A percentile compares a stretch with the other conserved stretches of the same genome.
phyloP scores from a whole-genome alignment of 495 filamentous ascomycete species.

The Rhypophila decipiens region DNA sequence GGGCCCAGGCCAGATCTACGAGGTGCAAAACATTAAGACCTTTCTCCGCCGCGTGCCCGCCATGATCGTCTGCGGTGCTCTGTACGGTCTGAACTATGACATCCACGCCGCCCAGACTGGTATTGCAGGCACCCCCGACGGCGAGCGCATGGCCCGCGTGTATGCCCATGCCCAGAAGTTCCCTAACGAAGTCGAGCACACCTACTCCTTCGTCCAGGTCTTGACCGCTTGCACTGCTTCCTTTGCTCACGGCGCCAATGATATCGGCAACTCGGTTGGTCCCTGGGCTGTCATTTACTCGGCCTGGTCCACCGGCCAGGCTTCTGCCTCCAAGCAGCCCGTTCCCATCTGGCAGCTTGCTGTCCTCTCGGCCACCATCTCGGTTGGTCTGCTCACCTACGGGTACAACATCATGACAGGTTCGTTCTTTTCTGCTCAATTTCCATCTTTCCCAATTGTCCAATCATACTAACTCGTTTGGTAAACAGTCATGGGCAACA shows the following conservation, averaged over 20 bases:
- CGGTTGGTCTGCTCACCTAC: slow-evolving; percentile 59
- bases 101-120: slow-evolving; percentile 64
- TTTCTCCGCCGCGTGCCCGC: slow-evolving; percentile 56
- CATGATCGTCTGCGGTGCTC: slow-evolving; percentile 43
- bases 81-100: slow-evolving; percentile 68
- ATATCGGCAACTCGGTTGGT: slow-evolving; percentile 71
- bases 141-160: slow-evolving; percentile 51
- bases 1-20: slow-evolving; percentile 61
- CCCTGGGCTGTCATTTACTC: slow-evolving; percentile 66
- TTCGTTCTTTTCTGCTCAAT: background rate
- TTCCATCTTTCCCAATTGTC: background rate
- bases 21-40: slow-evolving; percentile 55
- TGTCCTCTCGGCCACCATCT: slow-evolving; percentile 29
- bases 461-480: background rate
- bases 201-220: slow-evolving; percentile 69
- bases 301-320: slow-evolving; percentile 50
- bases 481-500: slow-evolving; percentile 51
- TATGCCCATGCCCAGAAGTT: slow-evolving; percentile 60
- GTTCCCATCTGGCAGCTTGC: slow-evolving; percentile 61
- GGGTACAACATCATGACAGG: slow-evolving; percentile 62
- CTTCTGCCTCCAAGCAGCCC: slow-evolving; percentile 44
- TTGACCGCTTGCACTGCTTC: slow-evolving; percentile 68
- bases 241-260: slow-evolving; percentile 76
- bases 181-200: slow-evolving; percentile 69
- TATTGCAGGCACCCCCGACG: slow-evolving; percentile 58